Evolutionary conservation across 1,139 yeast genomes (phyloP), one percentile per base, ranked within the genome.

Genomic region (Debaryomyces nepalensis): DNA sequence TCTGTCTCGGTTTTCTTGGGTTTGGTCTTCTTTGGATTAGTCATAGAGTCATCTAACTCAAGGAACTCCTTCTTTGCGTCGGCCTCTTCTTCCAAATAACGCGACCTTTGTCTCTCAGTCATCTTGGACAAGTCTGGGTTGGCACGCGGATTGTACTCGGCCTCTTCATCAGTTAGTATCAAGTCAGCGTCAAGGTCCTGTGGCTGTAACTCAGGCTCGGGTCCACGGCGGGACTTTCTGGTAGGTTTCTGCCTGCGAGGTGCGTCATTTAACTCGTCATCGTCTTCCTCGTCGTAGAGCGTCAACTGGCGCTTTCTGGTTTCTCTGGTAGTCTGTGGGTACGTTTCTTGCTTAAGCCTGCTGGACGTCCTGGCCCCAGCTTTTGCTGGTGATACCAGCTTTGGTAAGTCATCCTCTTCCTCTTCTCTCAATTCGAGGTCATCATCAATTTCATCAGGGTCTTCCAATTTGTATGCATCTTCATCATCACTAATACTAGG

Each of bases 41-140:
- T 66, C 38, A 24, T 63, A 38, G 41, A 49, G 38, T 47, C 60
- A 33, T 56, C 61, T 27, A 65, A 51, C 36, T 63, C 68, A 4
- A 61, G 44, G 46, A 64, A 55, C 51, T 61, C 60, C 4, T 54
- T 50, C 33, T 38, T 45, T 4, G 37, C 29, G 18, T 41, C 37
- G 27, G 39, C 46, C 6, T 51, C 57, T 11, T 65, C 65, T 15
- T 73, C 81, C 33, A 69, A 54, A 24, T 63, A 67, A 47, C 73
- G 70, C 2, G 82, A 75, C 35, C 84, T 58, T 56, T 82, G 87
- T 54, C 87, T 64, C 48, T 81, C 86, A 0, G 87, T 81, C 81
- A 81, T 74, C 47, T 78, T 74, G 8, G 81, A 64, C 6, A 75
- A 54, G 52, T 81, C 85, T 4, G 74, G 73, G 44, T 64, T 63